Evolutionary conservation across 2,329 filamentous ascomycete species (phyloP), one percentile per base, ranked within the genome.

Genomic region (Canariomyces notabilis): DNA sequence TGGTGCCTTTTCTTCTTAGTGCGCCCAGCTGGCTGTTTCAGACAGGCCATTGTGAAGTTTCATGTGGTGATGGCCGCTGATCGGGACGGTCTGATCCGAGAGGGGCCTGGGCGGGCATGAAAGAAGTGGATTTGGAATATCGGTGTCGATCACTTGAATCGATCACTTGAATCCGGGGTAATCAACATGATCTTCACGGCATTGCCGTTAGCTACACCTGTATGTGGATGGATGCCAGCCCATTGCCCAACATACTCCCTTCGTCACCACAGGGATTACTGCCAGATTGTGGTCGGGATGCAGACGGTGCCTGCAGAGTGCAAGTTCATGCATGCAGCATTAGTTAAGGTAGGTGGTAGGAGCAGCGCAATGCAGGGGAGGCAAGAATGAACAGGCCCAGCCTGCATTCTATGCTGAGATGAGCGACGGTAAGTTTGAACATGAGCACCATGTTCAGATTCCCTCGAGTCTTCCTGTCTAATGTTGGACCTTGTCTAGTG

Each of bases 31-130:
- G 36, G 34, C 39, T 47, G 57, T 61, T 59, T 61, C 58, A 60
- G 59, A 50, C 47, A 37, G 35, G 37, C 35, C 29, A 19, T 48
- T 23, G 29, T 40, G 37, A 38, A 46, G 59, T 61, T 61, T 61
- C 59, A 61, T 22, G 46, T 57, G 49, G 48, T 37, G 38, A 44
- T 39, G 51, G 50, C 37, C 46, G 52, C 44, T 44, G 47, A 57
- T 56, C 58, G 60, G 59, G 57, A 61, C 51, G 51, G 54, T 32
- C 35, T 51, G 49, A 50, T 52, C 57, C 57, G 12, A 6, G 35
- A 16, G 35, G 6, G n/a, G 18, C 12, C 9, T 16, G 8, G 35
- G 18, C 6, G 14, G 35, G 35, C 35, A 20, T 37, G 12, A 18
- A 14, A 6, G 32, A 15, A 21, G 8, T 18, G 20, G 32, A 35